A percentile compares a stretch with the other conserved stretches of the same genome.
Evolutionary conservation across 2,329 filamentous ascomycete species (phyloP).

Genomic region (Xylariomycetidae sp.): DNA sequence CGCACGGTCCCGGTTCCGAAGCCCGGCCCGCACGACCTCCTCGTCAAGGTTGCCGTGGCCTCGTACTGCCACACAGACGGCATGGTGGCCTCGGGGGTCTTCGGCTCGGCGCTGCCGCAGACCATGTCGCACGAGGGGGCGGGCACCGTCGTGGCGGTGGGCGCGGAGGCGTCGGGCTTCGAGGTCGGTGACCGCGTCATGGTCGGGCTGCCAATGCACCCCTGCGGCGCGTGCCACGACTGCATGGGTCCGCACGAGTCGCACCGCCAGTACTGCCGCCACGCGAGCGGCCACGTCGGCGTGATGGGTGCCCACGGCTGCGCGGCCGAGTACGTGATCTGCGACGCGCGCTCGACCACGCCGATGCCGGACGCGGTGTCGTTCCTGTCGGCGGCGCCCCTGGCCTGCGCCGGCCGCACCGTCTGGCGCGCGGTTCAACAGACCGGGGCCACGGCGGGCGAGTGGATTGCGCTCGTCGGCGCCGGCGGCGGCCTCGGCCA

Average conservation of each 20-base stretch:
- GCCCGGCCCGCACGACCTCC: slow-evolving; percentile 46
- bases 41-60: slow-evolving; percentile 53
- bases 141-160: neutral
- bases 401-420: slow-evolving; percentile 51
- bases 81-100: slow-evolving; percentile 46
- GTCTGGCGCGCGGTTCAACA: slow-evolving; percentile 41
- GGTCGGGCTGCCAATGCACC: slow-evolving; percentile 45
- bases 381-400: slow-evolving; percentile 46
- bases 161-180: slow-evolving; percentile 29
- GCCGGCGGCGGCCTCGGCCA: slow-evolving; percentile 48
- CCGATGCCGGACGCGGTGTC: slow-evolving; percentile 41
- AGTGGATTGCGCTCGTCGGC: slow-evolving; percentile 40
- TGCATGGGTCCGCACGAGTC: slow-evolving; percentile 42
- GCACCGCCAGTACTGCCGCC: slow-evolving; percentile 44
- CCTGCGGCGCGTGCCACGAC: slow-evolving; percentile 46
- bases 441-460: slow-evolving; percentile 27
- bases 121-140: slow-evolving; percentile 52
- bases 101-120: slow-evolving; percentile 41
- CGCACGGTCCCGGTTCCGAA: slow-evolving; percentile 41
- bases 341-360: slow-evolving; percentile 40
- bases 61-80: slow-evolving; percentile 58
- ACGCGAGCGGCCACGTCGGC: slow-evolving; percentile 39
- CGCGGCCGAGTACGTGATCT: slow-evolving; percentile 50
- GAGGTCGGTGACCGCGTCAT: slow-evolving; percentile 49
- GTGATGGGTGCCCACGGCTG: slow-evolving; percentile 46